Evolutionary conservation across 1,284 basidiomycete species (phyloP).

Genomic region (Cutaneotrichosporon mucoides): DNA sequence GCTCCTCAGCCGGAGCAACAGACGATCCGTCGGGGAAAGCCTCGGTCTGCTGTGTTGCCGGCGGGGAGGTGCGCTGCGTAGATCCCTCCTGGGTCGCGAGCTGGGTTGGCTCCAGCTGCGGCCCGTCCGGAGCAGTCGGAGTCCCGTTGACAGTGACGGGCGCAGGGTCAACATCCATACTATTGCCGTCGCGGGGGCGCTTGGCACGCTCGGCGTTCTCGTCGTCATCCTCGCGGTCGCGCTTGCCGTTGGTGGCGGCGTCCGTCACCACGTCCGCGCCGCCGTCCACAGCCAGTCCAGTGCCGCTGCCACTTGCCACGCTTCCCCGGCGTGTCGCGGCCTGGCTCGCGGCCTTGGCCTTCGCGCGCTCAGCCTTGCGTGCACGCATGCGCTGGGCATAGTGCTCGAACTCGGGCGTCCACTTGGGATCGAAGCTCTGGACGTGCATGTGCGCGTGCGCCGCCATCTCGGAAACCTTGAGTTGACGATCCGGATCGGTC

Average conservation of each 20-base stretch:
- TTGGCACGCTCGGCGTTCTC: slow-evolving; percentile 53
- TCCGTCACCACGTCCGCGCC: too few species aligned
- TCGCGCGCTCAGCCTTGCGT: slow-evolving; percentile 55
- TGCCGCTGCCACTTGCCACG: neutral
- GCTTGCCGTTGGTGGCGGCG: slow-evolving; percentile 23
- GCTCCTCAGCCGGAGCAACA: slow-evolving; percentile 1
- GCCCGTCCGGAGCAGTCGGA: neutral
- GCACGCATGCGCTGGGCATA: slow-evolving; percentile 78
- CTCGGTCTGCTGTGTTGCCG: too few species aligned
- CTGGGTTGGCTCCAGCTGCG: neutral
- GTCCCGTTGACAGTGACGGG: neutral
- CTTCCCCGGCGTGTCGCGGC: slow-evolving; percentile 56
- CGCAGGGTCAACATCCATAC: slow-evolving; percentile 46
- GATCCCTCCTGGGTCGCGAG: too few species aligned
- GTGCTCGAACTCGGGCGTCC: slow-evolving; percentile 77
- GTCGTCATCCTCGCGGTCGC: slow-evolving; percentile 24
- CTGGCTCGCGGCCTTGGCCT: slow-evolving; percentile 69
- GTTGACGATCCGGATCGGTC: slow-evolving; percentile 70
- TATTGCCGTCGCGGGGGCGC: slow-evolving; percentile 59
- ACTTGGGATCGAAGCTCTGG: slow-evolving; percentile 74
- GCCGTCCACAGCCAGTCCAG: too few species aligned
- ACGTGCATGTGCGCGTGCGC: slow-evolving; percentile 82
- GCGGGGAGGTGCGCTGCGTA: too few species aligned
- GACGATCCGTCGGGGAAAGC: too few species aligned
- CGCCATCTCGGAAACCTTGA: slow-evolving; percentile 84